A percentile compares a stretch with the other conserved stretches of the same genome.
Conservation (phyloP, 1,284 basidiomycete genomes). For the Rhodotorula sp. region DNA sequence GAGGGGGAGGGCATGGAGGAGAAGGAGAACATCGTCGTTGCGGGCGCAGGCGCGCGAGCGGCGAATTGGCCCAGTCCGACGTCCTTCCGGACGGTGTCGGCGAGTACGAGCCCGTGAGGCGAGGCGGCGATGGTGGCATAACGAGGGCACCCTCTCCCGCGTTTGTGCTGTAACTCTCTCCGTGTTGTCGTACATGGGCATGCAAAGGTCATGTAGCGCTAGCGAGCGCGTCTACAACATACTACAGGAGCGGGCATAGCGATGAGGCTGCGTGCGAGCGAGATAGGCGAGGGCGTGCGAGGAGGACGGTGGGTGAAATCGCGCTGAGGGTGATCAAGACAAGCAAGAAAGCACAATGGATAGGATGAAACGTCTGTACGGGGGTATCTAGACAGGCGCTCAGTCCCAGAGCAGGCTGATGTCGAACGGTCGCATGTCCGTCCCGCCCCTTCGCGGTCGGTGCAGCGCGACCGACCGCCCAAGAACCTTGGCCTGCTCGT, state of each 20-base stretch:
- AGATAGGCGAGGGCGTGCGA: neutral
- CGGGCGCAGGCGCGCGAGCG: too few relatives aligned
- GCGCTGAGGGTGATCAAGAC: neutral
- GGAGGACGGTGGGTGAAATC: neutral
- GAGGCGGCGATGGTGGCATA: too few relatives aligned
- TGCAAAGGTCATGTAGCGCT: too few relatives aligned
- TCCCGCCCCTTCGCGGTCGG: constrained; percentile 14
- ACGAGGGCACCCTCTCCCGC: too few relatives aligned
- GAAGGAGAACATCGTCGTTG: neutral
- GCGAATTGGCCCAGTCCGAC: neutral
- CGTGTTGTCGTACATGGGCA: neutral
- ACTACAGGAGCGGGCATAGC: too few relatives aligned
- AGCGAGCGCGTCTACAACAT: too few relatives aligned
- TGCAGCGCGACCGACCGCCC: constrained; percentile 17
- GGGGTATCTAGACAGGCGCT: neutral
- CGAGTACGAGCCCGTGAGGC: neutral
- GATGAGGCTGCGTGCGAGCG: neutral
- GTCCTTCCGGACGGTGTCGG: constrained; percentile 14
- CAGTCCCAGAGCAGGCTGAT: constrained; percentile 5
- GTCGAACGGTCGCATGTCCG: constrained; percentile 9
- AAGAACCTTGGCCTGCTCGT: neutral
- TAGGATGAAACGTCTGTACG: neutral
- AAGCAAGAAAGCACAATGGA: neutral
- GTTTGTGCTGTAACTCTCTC: neutral
- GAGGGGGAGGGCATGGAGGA: neutral